Base-by-base conservation (phyloP, 306 rosid genomes). In the Senna tora region DNA sequence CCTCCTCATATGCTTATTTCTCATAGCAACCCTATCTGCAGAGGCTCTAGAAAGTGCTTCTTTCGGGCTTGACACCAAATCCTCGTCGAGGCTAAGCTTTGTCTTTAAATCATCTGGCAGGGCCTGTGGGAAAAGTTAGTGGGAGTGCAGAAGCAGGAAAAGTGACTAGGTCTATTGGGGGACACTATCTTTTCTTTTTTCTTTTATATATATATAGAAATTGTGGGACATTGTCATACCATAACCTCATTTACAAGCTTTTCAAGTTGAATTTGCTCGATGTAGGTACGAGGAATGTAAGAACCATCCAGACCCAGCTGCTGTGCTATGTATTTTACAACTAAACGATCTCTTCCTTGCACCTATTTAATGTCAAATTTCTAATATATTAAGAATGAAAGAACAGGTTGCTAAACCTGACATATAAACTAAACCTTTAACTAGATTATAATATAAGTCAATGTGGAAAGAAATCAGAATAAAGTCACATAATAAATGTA, bases 211-310 rank as follows among this genome's bases (percentile, higher is more conserved):
- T n/a, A n/a, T n/a, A n/a, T n/a, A n/a, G n/a, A n/a, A n/a, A 36
- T 38, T 28, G 9, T 41, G 78, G 52, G 59, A 12, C 78, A 71
- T 33, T 72, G 65, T 51, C 96, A 78, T 88, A 95, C 99, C 99
- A 91, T 89, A 86, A 95, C 97, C 75, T 95, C 99, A 79, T 86
- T 83, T 55, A 91, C 96, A 70, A 95, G 99, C 85, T 92, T 95
- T 81, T 95, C 99, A 78, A 95, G 84, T 78, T 95, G 99, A 81
- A 95, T 95, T 82, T 95, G 99, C 75, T 95, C 99, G 54, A 95
- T 95, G 61, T 95, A 95, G 66, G 99, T 95, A 33, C 97, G 97
- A 80, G 99, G 96, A 84, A 84, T 86, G 81, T 91, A 95, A 75
- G 97, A 88, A 72, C 96, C 97, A 71, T 95, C 93, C 74, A 95